Evolutionary conservation across 768 basidiomycete genomes (phyloP), one percentile per base, ranked within the genome.

Genomic region (Mycena latifolia): DNA sequence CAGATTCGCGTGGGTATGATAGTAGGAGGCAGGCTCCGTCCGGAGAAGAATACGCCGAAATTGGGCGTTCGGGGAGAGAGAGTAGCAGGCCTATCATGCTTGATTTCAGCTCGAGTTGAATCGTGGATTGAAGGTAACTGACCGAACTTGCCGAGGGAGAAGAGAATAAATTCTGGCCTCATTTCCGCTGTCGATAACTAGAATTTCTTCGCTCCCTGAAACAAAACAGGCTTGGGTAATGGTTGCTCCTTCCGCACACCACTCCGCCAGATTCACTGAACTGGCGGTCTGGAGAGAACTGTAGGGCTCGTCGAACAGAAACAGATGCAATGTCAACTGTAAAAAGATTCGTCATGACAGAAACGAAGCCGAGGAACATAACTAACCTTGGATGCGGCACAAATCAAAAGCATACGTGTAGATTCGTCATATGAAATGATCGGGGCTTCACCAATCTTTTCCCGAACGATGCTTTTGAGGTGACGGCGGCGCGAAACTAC

Each of bases 101-200:
- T 54, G 20, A n/a, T n/a, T n/a, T 64, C 5, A 33, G 25, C 29
- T 17, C 12, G 7, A 50, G 6, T 33, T 41, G n/a, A n/a, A n/a
- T n/a, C 20, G 3, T 33, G 10, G 5, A 0, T 24, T 4, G 28
- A 28, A 52, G 33, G 8, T 27, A 20, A 50, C 65, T 25, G 61
- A 88, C 88, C 88, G 75, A 63, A 86, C 87, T 54, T 86, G 84
- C 59, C 82, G 79, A 0, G 86, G 83, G 2, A 83, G 76, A 41
- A 88, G 69, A 0, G 88, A 89, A 64, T 81, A 88, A 17, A 89
- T 77, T n/a, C 86, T 76, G 0, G 78, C 84, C 14, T 76, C 76
- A 0, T 75, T 74, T 2, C 55, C 61, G 1, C 77, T 77, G 63
- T 89, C 88, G 3, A 88, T 76, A 0, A 89, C 67, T 0, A 85